These are phyloP conservation scores for Lepidium africanum DNA, from an alignment of 345 rosid species.

Conservation along the genomic window DNA sequence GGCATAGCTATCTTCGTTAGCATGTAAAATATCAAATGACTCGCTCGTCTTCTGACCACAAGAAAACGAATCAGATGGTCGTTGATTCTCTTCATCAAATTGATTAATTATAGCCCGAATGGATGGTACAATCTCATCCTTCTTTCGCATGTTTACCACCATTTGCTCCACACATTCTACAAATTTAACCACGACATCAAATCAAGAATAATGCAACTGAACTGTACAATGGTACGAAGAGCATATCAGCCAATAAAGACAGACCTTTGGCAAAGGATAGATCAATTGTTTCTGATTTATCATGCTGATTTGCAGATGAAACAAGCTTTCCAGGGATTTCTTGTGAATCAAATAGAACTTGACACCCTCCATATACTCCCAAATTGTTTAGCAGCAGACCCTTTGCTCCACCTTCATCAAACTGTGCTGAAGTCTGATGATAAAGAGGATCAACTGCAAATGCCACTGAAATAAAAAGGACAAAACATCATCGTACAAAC, in stretches of 20 bases:
- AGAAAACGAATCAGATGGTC: conserved; percentile 48
- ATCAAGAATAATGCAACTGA: background rate
- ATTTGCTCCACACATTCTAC: conserved; percentile 66
- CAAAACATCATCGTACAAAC: conserved; percentile 13
- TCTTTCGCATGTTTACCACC: conserved; percentile 51
- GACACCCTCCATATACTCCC: conserved; percentile 83
- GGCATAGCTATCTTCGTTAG: conserved; percentile 37
- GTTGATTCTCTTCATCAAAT: conserved; percentile 66
- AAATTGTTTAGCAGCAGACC: conserved; percentile 84
- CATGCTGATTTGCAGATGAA: conserved; percentile 38
- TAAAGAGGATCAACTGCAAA: conserved; percentile 95
- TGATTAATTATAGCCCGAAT: conserved; percentile 47
- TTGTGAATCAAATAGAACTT: conserved; percentile 83
- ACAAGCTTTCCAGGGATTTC: conserved; percentile 77
- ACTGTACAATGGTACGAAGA: background rate
- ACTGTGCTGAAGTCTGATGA: conserved; percentile 96
- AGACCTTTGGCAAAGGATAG: conserved; percentile 74
- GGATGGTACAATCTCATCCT: conserved; percentile 78
- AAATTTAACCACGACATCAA: conserved; percentile 14
- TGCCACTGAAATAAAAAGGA: conserved; percentile 54
- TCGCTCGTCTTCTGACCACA: conserved; percentile 36
- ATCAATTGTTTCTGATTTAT: conserved; percentile 52
- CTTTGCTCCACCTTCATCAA: conserved; percentile 97
- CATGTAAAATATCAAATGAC: conserved; percentile 28
- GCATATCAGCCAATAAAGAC: conserved; percentile 23